Evolutionary conservation across 139 green algal genomes (phyloP), one percentile per base, ranked within the genome.

Genomic region (Coelastrella sp.): DNA sequence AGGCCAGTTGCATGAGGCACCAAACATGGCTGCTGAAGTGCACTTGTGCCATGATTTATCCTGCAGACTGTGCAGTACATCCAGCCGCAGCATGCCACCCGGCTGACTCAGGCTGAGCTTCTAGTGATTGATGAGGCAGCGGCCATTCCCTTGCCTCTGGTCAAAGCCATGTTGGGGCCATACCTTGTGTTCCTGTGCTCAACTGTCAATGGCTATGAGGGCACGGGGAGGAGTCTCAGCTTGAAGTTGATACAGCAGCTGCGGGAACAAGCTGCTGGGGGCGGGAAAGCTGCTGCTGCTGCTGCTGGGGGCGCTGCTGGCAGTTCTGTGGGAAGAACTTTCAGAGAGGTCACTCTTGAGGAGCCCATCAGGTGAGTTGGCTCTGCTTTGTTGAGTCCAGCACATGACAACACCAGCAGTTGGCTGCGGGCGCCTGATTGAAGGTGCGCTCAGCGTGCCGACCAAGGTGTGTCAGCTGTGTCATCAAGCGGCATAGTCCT

Each of bases 131-230:
- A 99, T 89, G 98, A 99, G 93, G 97, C 97, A 14, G 97, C 97
- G 0, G 98, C 98, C 78, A 99, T 99, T 87, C 98, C 98, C 3
- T 93, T 99, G 89, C 97, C 98, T 0, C 80, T 98, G 72, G 98
- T 99, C 19, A 98, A 98, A 91, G 75, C 92, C 35, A 94, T 99
- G 93, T 93, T 99, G 89, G 98, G 98, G 6, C 98, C 98, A 17
- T 99, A 99, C 95, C 94, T 99, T 12, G 97, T 99, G 27, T 99
- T 99, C 95, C 94, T 99, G 7, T 99, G 96, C 95, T 99, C 97
- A 72, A 99, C 97, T 7, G 78, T 92, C 57, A 96, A 95, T 78
- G 93, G 94, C 85, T 99, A 99, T 90, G 98, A 99, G 93, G 98
- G 98, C 91, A 99, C 98, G 3, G 98, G 98, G 7, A 96, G 98